Percentiles rank a stretch among this genome's conserved stretches.
Conservation (phyloP, 805 yeast species). For the Starmerella floris region DNA sequence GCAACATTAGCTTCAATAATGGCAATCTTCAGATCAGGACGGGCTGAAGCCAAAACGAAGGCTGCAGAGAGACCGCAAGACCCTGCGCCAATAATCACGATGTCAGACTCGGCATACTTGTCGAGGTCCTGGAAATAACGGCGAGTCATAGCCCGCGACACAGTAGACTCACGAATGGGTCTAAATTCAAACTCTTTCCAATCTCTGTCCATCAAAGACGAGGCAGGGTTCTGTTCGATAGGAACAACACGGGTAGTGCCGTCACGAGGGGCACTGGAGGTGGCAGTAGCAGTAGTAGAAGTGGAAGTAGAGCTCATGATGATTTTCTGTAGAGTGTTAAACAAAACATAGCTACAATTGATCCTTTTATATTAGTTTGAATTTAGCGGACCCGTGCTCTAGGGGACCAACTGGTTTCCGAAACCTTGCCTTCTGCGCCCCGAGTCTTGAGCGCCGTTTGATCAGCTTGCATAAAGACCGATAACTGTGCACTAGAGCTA, state of each 20-base stretch:
- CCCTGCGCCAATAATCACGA: conserved; percentile 67
- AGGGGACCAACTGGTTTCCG: background rate
- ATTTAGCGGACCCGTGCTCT: too few relatives aligned
- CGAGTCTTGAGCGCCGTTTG: too few relatives aligned
- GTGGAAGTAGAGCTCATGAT: too few relatives aligned
- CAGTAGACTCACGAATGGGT: conserved; percentile 66
- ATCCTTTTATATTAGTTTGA: too few relatives aligned
- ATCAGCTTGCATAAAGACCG: too few relatives aligned
- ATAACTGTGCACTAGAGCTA: too few relatives aligned
- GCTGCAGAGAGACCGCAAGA: conserved; percentile 68
- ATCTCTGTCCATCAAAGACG: conserved; percentile 27
- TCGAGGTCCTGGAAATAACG: conserved; percentile 62
- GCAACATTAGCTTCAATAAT: conserved; percentile 62
- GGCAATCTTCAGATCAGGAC: conserved; percentile 65
- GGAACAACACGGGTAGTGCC: conserved; percentile 9
- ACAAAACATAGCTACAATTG: too few relatives aligned
- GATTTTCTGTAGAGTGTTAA: too few relatives aligned
- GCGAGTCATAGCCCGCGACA: conserved; percentile 66
- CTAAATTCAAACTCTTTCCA: conserved; percentile 59
- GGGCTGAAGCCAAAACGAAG: conserved; percentile 53
- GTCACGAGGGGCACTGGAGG: conserved; percentile 6
- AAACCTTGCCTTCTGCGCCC: background rate
- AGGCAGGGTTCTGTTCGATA: conserved; percentile 8
- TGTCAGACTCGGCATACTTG: conserved; percentile 60
- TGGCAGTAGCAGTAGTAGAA: conserved; percentile 19